Percentiles rank a stretch among this genome's conserved stretches.
phyloP scores from a whole-genome alignment of 495 filamentous ascomycete genomes.

The Pyrenula aspistea region DNA sequence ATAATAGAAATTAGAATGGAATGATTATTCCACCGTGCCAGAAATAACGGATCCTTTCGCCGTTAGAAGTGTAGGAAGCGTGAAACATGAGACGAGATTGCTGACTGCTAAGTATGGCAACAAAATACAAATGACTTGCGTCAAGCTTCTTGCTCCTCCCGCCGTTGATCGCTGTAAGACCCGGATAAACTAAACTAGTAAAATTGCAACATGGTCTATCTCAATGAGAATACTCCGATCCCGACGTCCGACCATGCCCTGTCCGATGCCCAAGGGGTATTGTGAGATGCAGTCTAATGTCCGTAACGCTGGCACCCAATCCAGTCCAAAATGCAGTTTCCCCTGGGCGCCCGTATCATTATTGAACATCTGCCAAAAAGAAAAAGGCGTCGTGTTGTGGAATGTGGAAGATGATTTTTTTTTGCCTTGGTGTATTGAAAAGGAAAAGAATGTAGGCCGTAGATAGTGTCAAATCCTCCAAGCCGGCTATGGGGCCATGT shows the following conservation, averaged over 20 bases:
- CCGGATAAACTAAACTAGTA: not conserved
- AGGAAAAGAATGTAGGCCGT: not conserved
- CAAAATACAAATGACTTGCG: not conserved
- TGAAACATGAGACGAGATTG: not conserved
- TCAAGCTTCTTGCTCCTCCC: not conserved
- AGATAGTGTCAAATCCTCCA: not conserved
- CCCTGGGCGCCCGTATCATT: too few species aligned
- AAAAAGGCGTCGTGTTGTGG: too few species aligned
- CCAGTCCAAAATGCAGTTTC: too few species aligned
- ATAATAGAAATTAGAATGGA: not conserved
- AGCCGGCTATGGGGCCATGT: not conserved
- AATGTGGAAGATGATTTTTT: not conserved
- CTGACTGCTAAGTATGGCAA: not conserved
- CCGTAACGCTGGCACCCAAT: not conserved
- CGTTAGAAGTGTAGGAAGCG: not conserved
- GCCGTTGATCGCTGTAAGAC: too few species aligned
- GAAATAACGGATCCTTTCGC: not conserved
- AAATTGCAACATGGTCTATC: not conserved
- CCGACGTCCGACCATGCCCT: not conserved
- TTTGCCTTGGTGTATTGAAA: not conserved
- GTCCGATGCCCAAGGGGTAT: not conserved
- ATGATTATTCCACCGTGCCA: not conserved
- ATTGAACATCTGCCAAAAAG: too few species aligned
- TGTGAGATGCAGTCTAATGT: not conserved
- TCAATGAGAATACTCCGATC: not conserved